These are phyloP conservation scores for Periglandula ipomoeae DNA, from an alignment of 2,329 filamentous ascomycete genomes.

Conservation along the genomic window DNA sequence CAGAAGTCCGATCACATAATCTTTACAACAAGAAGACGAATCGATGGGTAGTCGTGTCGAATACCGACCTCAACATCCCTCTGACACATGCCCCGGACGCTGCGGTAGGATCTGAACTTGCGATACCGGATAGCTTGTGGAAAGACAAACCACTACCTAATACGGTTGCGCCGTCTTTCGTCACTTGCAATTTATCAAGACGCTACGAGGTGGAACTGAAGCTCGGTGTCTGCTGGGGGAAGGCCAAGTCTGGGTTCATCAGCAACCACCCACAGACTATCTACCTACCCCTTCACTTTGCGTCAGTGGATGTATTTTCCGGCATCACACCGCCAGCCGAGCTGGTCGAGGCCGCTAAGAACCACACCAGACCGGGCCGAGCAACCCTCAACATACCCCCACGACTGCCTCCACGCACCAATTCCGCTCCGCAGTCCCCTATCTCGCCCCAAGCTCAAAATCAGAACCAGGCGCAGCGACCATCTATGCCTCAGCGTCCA, in stretches of 20 bases:
- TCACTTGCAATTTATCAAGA: conserved; percentile 78
- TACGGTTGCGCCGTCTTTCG: conserved; percentile 78
- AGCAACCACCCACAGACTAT: conserved; percentile 48
- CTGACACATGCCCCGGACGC: conserved; percentile 49
- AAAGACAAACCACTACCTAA: conserved; percentile 63
- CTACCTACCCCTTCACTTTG: conserved; percentile 68
- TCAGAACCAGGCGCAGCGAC: conserved; percentile 4
- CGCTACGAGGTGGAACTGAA: conserved; percentile 77
- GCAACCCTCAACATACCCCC: conserved; percentile 26
- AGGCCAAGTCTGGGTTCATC: conserved; percentile 29
- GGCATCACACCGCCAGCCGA: conserved; percentile 75
- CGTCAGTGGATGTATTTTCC: conserved; percentile 68
- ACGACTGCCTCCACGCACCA: conserved; percentile 26
- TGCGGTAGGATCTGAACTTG: conserved; percentile 55
- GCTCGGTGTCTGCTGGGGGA: conserved; percentile 68
- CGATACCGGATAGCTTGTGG: conserved; percentile 68
- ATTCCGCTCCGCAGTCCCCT: conserved; percentile 14
- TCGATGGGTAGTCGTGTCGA: conserved; percentile 67
- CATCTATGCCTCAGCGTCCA: conserved; percentile 18
- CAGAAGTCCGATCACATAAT: conserved; percentile 69
- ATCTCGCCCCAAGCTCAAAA: conserved; percentile 13
- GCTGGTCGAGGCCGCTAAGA: conserved; percentile 53
- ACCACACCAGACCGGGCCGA: conserved; percentile 26
- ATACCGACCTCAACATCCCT: conserved; percentile 61
- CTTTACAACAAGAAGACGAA: conserved; percentile 59